Base-by-base conservation (phyloP, 2,329 filamentous ascomycete genomes). In the Colletotrichum filicis region DNA sequence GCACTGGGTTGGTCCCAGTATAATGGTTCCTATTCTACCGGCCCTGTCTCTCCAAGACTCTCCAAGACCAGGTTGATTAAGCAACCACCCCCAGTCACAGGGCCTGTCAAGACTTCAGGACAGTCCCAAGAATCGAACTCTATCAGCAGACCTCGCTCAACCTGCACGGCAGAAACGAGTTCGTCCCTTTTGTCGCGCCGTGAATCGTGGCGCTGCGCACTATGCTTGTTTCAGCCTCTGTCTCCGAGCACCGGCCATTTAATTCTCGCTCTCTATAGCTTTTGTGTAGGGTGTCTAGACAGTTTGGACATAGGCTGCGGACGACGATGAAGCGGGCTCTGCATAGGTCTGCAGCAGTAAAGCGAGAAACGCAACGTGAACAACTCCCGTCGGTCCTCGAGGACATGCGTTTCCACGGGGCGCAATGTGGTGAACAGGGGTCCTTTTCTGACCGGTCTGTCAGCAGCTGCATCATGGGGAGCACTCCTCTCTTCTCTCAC, bases 211-310 rank as follows among this genome's bases (percentile, higher is more conserved):
- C 60, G 60, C 46, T 57, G 52, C 66, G 37, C 66, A 57, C 66
- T 66, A 65, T n/a, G 56, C 66, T 61, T 65, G 66, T 70, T 70
- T 73, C 66, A 70, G 70, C 60, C 42, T 70, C 60, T 24, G 57
- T 8, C 55, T n/a, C 60, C n/a, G 52, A 26, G 4, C 24, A 26
- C 52, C 22, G 52, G 11, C 26, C 60, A 63, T 49, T 28, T 62
- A n/a, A 9, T n/a, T 30, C 30, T 49, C 42, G 26, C 37, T 32
- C 28, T 30, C 19, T 11, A 49, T n/a, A n/a, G 19, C 6, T n/a
- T 46, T 16, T 19, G 19, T n/a, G 42, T n/a, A 46, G 12, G 37
- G 16, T 16, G 37, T 42, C 37, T 19, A 42, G 37, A 42, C 37
- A 42, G 2, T 16, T 42, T 42, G 5, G 19, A 6, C 26, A 24